Evolutionary conservation across 2,329 filamentous ascomycete genomes (phyloP).

Genomic region (Zelopaecilomyces penicillatus): DNA sequence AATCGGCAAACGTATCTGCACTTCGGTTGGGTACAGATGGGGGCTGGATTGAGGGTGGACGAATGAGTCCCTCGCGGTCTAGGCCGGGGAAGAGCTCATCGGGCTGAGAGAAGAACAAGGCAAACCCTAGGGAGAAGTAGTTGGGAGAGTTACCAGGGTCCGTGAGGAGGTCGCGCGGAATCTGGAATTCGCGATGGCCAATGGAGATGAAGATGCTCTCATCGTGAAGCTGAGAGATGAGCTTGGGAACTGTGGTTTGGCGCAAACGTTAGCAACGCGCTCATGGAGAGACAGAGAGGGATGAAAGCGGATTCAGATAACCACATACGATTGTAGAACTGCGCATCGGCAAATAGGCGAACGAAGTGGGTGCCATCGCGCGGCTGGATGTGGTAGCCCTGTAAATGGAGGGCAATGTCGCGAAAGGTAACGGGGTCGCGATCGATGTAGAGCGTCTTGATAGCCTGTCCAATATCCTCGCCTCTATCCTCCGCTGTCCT

Average conservation of each 20-base stretch:
- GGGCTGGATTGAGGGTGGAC: constrained; percentile 78
- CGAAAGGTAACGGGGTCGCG: constrained; percentile 82
- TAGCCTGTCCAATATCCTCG: constrained; percentile 37
- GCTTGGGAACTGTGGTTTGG: constrained; percentile 58
- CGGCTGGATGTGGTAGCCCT: constrained; percentile 82
- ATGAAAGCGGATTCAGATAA: background rate
- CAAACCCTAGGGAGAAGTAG: constrained; percentile 88
- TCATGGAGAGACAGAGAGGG: background rate
- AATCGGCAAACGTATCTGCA: constrained; percentile 74
- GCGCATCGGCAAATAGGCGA: constrained; percentile 85
- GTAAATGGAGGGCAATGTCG: constrained; percentile 83
- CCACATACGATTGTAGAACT: constrained; percentile 75
- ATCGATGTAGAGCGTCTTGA: constrained; percentile 89
- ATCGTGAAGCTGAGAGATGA: constrained; percentile 86
- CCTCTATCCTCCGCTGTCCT: constrained; percentile 52
- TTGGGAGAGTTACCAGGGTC: constrained; percentile 87
- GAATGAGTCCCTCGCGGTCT: constrained; percentile 66
- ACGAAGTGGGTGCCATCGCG: constrained; percentile 82
- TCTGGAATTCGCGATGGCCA: constrained; percentile 78
- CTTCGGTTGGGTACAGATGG: constrained; percentile 73
- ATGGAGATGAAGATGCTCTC: constrained; percentile 90
- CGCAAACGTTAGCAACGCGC: background rate
- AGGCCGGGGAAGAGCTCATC: constrained; percentile 80
- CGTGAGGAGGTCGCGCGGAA: constrained; percentile 79
- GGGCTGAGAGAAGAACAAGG: constrained; percentile 74